Evolutionary conservation across 805 yeast species (phyloP).

Genomic region (Cyberlindnera xishuangbannaensis): DNA sequence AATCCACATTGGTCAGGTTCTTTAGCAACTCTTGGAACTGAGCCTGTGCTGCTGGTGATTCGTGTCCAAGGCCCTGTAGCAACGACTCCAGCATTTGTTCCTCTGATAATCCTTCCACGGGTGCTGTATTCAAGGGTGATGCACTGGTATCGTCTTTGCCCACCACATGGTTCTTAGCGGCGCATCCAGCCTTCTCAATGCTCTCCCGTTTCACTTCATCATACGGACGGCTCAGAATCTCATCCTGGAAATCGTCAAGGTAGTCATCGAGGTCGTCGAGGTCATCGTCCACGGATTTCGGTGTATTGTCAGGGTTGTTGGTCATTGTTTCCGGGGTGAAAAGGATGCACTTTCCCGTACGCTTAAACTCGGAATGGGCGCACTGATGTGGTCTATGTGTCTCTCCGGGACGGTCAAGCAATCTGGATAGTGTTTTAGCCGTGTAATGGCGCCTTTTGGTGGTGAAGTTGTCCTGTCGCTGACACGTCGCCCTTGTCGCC

Average conservation of each 20-base stretch:
- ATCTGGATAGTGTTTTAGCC: neutral
- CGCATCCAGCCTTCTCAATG: too few relatives aligned
- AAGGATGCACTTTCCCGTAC: too few relatives aligned
- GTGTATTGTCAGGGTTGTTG: neutral
- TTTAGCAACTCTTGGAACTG: constrained; percentile 31
- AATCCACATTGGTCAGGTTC: constrained; percentile 24
- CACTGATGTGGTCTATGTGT: too few relatives aligned
- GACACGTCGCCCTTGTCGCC: too few relatives aligned
- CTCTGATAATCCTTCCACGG: constrained; percentile 3
- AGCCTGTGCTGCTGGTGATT: constrained; percentile 45
- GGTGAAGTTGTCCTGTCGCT: too few relatives aligned
- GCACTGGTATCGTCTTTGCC: too few relatives aligned
- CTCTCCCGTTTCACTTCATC: constrained; percentile 15
- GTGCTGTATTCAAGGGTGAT: too few relatives aligned
- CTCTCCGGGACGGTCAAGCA: too few relatives aligned
- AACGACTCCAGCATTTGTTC: constrained; percentile 25
- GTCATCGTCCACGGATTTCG: constrained; percentile 34
- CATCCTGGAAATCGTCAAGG: constrained; percentile 79
- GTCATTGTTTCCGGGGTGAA: neutral
- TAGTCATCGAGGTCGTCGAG: constrained; percentile 77
- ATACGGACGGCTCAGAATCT: constrained; percentile 46
- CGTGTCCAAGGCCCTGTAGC: constrained; percentile 30
- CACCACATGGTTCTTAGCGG: too few relatives aligned
- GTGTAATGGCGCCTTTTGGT: too few relatives aligned
- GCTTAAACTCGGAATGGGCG: too few relatives aligned